A percentile compares a stretch with the other conserved stretches of the same genome.
phyloP scores from a whole-genome alignment of 2,329 filamentous ascomycete genomes.

The Elsinoe arachidis region DNA sequence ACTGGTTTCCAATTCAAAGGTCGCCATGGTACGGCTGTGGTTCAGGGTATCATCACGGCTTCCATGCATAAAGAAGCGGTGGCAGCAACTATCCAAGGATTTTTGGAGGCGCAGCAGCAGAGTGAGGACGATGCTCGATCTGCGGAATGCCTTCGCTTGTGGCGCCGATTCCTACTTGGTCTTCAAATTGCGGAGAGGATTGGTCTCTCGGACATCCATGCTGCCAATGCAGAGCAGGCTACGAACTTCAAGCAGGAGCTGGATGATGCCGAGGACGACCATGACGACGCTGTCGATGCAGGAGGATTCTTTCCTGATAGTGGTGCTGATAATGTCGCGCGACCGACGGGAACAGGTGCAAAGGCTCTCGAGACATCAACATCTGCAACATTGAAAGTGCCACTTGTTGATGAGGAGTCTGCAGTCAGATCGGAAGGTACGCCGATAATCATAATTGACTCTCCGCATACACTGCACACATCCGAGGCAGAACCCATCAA shows the following conservation, averaged over 20 bases:
- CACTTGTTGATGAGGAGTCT: background rate
- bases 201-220: conserved; percentile 35
- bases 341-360: background rate
- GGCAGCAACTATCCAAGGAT: conserved; percentile 55
- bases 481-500: background rate
- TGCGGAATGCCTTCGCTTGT: conserved; percentile 44
- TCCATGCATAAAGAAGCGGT: conserved; percentile 64
- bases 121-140: conserved; percentile 50
- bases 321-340: conserved; percentile 36
- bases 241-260: conserved; percentile 17
- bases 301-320: conserved; percentile 40
- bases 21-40: conserved; percentile 73
- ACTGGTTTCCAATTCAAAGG: conserved; percentile 85
- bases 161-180: conserved; percentile 53
- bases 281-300: conserved; percentile 16
- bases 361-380: background rate
- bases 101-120: conserved; percentile 58
- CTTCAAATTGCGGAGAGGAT: conserved; percentile 65
- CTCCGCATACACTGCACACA: background rate
- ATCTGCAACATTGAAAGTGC: background rate
- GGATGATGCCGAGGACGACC: conserved; percentile 17
- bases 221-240: conserved; percentile 12
- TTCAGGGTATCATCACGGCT: conserved; percentile 70
- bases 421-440: background rate
- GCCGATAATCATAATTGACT: background rate